These are phyloP conservation scores for Heterobasidion annosum DNA, from an alignment of 1,284 basidiomycete genomes.

Conservation along the genomic window DNA sequence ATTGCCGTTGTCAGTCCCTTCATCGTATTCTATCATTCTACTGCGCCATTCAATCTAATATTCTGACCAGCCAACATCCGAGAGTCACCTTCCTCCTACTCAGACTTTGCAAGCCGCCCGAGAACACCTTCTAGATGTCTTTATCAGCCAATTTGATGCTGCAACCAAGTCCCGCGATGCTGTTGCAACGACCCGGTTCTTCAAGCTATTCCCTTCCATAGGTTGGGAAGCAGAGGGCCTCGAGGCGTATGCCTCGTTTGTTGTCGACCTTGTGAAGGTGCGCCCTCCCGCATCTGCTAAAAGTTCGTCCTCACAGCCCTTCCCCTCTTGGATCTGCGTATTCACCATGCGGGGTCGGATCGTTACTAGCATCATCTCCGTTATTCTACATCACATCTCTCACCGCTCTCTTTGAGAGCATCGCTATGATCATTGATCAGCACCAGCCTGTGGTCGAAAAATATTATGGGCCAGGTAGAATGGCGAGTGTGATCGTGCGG, in stretches of 20 bases:
- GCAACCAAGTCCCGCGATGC: constrained; percentile 78
- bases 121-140: constrained; percentile 69
- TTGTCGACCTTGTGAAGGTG: constrained; percentile 81
- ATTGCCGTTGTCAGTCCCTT: constrained; percentile 66
- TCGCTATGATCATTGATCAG: constrained; percentile 94
- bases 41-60: neutral
- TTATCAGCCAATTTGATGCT: constrained; percentile 70
- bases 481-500: constrained; percentile 72
- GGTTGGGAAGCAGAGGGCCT: constrained; percentile 89
- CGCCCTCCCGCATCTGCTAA: constrained; percentile 72
- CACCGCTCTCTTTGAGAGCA: constrained; percentile 89
- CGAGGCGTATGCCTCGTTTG: constrained; percentile 90
- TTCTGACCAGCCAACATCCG: constrained; percentile 71
- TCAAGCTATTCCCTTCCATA: constrained; percentile 93
- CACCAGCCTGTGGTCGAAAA: constrained; percentile 97
- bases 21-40: neutral
- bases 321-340: neutral
- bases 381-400: constrained; percentile 82
- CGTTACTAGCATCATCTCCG: constrained; percentile 71
- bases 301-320: constrained; percentile 37
- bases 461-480: constrained; percentile 87
- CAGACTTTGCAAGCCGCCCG: constrained; percentile 77
- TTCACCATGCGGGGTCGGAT: constrained; percentile 1
- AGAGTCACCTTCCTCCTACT: constrained; percentile 78
- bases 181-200: constrained; percentile 86